Conservation (phyloP, 2,329 filamentous ascomycete genomes). For the Reticulascus tulasneorum region DNA sequence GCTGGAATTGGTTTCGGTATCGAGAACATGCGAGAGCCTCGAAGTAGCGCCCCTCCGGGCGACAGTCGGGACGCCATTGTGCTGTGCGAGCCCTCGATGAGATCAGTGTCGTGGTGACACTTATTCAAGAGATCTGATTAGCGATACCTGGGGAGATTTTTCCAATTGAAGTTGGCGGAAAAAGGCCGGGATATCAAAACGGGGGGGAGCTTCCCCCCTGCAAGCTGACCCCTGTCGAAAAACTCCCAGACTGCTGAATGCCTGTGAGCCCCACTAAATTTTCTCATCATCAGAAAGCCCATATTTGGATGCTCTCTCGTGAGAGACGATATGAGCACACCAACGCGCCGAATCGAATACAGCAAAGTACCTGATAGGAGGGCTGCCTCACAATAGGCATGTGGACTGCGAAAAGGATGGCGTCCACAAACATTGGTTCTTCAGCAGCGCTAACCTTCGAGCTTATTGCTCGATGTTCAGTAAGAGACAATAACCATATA, state of each 20-base stretch:
- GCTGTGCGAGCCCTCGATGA: slow-evolving; percentile 15
- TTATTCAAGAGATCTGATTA: too few species aligned
- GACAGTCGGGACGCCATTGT: slow-evolving; percentile 34
- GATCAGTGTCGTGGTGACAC: too few species aligned
- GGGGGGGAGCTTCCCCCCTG: slow-evolving; percentile 10
- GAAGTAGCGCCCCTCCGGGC: slow-evolving; percentile 67
- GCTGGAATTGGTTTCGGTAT: slow-evolving; percentile 71
- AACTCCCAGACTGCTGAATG: not conserved
- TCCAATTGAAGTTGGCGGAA: slow-evolving; percentile 11
- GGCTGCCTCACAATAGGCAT: too few species aligned
- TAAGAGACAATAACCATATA: slow-evolving; percentile 38
- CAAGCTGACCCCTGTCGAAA: too few species aligned
- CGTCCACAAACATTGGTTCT: slow-evolving; percentile 44
- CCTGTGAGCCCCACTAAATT: not conserved
- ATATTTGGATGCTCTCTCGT: not conserved
- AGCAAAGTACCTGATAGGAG: too few species aligned
- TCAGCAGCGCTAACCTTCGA: slow-evolving; percentile 73
- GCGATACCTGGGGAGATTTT: too few species aligned
- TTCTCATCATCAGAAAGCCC: not conserved
- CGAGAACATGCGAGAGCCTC: slow-evolving; percentile 85
- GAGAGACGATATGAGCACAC: too few species aligned
- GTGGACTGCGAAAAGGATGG: slow-evolving; percentile 37
- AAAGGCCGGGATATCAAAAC: slow-evolving; percentile 8
- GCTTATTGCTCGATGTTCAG: slow-evolving; percentile 73
- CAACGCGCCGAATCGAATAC: too few species aligned